A percentile compares a stretch with the other conserved stretches of the same genome.
Conservation (phyloP, 768 basidiomycete species). For the Suillus placidus region DNA sequence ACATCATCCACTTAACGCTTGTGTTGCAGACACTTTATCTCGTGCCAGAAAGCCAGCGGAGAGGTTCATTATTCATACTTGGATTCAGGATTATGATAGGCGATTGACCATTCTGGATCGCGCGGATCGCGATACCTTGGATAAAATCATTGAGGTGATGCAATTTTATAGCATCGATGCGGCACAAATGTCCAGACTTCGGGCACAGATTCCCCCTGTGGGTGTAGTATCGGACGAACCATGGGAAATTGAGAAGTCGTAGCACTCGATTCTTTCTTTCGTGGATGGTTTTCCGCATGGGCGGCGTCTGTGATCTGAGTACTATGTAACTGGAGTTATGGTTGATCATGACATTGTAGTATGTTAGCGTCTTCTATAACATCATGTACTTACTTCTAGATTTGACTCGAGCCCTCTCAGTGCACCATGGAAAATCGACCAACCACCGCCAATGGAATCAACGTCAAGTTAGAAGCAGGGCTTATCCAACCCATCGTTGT, state of each 20-base stretch:
- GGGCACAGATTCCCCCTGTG: neutral
- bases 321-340: neutral
- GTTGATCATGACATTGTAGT: neutral
- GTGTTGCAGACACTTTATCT: slow-evolving; percentile 24
- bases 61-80: neutral
- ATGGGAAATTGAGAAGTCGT: neutral
- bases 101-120: neutral
- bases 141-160: neutral
- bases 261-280: neutral
- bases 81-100: neutral
- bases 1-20: slow-evolving; percentile 28
- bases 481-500: too few species aligned
- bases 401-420: too few species aligned
- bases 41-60: neutral
- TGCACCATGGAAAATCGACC: too few species aligned
- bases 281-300: neutral
- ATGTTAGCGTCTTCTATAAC: neutral
- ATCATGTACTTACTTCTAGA: neutral
- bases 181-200: neutral
- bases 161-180: neutral
- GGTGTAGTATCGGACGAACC: neutral
- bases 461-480: too few species aligned
- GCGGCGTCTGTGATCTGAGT: neutral
- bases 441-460: too few species aligned
- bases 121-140: neutral